Base-by-base conservation (phyloP, 2,329 filamentous ascomycete species). In the Fusarium floridanum region DNA sequence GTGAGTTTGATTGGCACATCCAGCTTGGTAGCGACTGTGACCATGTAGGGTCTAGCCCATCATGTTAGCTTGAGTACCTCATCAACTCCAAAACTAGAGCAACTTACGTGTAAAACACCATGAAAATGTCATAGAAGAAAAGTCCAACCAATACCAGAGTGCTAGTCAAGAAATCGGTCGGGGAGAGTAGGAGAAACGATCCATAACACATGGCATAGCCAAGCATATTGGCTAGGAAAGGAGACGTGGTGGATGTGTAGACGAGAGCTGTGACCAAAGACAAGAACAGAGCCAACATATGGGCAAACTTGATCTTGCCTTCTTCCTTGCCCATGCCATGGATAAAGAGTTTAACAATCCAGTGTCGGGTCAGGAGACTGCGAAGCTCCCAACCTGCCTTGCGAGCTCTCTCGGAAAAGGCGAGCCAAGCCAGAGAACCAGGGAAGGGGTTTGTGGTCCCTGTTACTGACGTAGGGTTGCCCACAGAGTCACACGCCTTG, bases 71-170 rank as follows among this genome's bases (percentile, higher is more conserved):
- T 39, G 6, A 43, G 17, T n/a, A 6, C 8, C n/a, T 27, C 24
- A 7, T 22, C 22, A 12, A 55, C 3, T n/a, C n/a, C 10, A 7
- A n/a, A 8, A 6, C 3, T 6, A n/a, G 16, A 56, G 20, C 10
- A 16, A 86, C 90, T 83, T 80, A 91, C 85, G 93, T 95, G 81
- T 93, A 97, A 80, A 97, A 97, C 7, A 97, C 94, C 87, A 96
- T 95, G 82, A 97, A 91, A 59, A 99, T 96, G 81, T 99, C 96
- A 80, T 99, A 99, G 79, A 97, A 91, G 85, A 98, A 98, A 1
- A 98, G 86, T 0, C 93, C 94, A 11, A 87, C 85, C 1, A 98
- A 86, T 11, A 98, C 91, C 50, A 95, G 83, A 8, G 92, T 93
- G 1, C 95, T 95, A 0, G 94, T 98, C 64, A 89, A 85, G 80